A percentile compares a stretch with the other conserved stretches of the same genome.
Evolutionary conservation across 1,284 basidiomycete genomes (phyloP).

Genomic region (Farysia itapuensis): DNA sequence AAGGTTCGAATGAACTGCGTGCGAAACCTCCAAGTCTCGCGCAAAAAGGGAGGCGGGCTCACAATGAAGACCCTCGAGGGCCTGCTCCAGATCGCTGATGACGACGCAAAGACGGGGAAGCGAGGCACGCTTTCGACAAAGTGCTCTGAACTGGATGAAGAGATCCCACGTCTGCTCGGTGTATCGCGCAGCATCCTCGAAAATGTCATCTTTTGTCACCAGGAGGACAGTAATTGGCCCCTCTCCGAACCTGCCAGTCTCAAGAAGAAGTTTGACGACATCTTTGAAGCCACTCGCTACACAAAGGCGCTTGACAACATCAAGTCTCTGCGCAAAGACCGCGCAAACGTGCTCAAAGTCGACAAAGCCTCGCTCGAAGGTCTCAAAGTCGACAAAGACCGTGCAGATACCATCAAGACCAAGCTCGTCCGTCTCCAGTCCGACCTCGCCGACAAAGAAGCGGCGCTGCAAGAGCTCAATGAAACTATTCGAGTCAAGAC

Average conservation of each 20-base stretch:
- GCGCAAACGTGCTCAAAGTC: slow-evolving; percentile 83
- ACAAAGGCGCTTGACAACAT: slow-evolving; percentile 96
- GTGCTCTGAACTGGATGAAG: slow-evolving; percentile 78
- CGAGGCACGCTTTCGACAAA: slow-evolving; percentile 52
- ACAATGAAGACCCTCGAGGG: slow-evolving; percentile 98
- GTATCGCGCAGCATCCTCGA: slow-evolving; percentile 96
- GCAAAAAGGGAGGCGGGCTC: slow-evolving; percentile 71
- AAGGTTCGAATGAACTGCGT: slow-evolving; percentile 77
- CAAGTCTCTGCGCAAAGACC: slow-evolving; percentile 76
- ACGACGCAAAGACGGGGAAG: slow-evolving; percentile 66
- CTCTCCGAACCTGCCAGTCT: slow-evolving; percentile 83
- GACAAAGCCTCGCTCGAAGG: slow-evolving; percentile 84
- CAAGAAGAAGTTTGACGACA: slow-evolving; percentile 99
- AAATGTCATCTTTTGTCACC: slow-evolving; percentile 99
- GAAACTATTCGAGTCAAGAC: slow-evolving; percentile 63
- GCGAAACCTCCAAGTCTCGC: slow-evolving; percentile 87
- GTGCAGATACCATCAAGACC: slow-evolving; percentile 68
- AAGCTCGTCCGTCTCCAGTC: slow-evolving; percentile 39
- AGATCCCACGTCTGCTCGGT: slow-evolving; percentile 80
- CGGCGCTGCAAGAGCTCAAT: slow-evolving; percentile 44
- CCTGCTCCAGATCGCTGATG: slow-evolving; percentile 75
- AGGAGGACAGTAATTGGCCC: slow-evolving; percentile 99
- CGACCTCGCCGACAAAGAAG: slow-evolving; percentile 42
- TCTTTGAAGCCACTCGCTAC: slow-evolving; percentile 85
- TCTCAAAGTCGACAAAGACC: slow-evolving; percentile 78